phyloP scores from a whole-genome alignment of 345 rosid species.

The Mangifera indica region DNA sequence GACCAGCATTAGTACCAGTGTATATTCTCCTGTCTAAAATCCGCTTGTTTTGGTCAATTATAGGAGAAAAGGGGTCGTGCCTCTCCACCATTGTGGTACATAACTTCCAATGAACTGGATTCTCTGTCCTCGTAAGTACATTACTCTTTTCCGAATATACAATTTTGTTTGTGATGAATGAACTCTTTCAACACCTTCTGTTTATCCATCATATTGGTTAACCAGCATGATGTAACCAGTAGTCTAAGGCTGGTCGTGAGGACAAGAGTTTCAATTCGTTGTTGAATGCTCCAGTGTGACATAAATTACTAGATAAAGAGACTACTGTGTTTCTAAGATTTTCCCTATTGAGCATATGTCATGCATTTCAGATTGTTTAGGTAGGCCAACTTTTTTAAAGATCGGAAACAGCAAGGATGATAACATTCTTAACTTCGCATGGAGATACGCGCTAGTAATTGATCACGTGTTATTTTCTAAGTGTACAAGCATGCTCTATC shows the following conservation, averaged over 20 bases:
- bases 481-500: neutral
- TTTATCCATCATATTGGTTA: neutral
- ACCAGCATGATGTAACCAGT: neutral
- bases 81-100: conserved; percentile 69
- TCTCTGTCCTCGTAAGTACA: conserved; percentile 67
- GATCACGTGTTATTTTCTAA: neutral
- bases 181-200: too few relatives aligned
- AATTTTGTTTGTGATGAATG: neutral
- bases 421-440: neutral
- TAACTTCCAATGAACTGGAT: conserved; percentile 67
- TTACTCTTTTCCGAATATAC: conserved; percentile 1
- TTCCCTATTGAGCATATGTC: neutral
- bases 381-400: neutral
- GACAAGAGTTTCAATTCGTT: neutral
- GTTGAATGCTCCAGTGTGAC: neutral
- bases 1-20: neutral
- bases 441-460: neutral
- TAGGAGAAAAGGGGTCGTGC: conserved; percentile 87
- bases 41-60: conserved; percentile 12
- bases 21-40: neutral
- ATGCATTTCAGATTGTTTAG: neutral
- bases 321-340: neutral
- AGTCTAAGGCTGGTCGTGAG: neutral
- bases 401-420: neutral
- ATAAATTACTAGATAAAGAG: neutral